Evolutionary conservation across 345 rosid species (phyloP).

Genomic region (Moricandia arvensis): DNA sequence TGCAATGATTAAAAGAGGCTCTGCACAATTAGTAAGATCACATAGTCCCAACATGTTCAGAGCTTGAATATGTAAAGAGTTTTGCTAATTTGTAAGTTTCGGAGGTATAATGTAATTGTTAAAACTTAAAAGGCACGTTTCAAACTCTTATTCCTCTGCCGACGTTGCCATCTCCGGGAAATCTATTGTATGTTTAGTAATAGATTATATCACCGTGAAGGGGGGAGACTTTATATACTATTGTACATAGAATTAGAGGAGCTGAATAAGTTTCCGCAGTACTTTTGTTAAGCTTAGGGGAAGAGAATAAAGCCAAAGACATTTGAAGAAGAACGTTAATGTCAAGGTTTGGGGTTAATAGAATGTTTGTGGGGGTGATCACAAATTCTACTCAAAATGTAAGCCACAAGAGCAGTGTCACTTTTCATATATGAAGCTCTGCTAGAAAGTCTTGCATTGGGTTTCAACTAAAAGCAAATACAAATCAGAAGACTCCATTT

Average conservation of each 20-base stretch:
- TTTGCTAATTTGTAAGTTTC: too few relatives aligned
- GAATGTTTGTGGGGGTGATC: not conserved
- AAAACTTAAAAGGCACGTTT: too few relatives aligned
- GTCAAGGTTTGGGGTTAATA: too few relatives aligned
- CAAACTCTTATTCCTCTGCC: not conserved
- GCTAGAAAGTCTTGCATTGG: conserved; percentile 7
- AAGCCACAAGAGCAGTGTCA: not conserved
- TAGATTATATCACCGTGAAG: not conserved
- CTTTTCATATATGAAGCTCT: not conserved
- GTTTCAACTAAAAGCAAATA: conserved; percentile 2
- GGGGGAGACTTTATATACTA: not conserved
- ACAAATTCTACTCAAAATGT: not conserved
- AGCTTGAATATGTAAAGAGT: too few relatives aligned
- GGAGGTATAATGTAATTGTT: too few relatives aligned
- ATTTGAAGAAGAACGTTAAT: too few relatives aligned
- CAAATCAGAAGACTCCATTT: conserved; percentile 9
- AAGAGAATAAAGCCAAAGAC: too few relatives aligned
- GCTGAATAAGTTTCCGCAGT: not conserved
- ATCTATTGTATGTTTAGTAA: not conserved
- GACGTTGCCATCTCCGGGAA: not conserved
- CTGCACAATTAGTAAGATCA: not conserved
- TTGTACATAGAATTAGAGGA: too few relatives aligned
- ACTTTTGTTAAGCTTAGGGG: not conserved
- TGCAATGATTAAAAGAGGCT: not conserved
- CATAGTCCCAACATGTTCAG: too few relatives aligned